Evolutionary conservation across 306 rosid genomes (phyloP), one percentile per base, ranked within the genome.

Genomic region (Fagus crenata): DNA sequence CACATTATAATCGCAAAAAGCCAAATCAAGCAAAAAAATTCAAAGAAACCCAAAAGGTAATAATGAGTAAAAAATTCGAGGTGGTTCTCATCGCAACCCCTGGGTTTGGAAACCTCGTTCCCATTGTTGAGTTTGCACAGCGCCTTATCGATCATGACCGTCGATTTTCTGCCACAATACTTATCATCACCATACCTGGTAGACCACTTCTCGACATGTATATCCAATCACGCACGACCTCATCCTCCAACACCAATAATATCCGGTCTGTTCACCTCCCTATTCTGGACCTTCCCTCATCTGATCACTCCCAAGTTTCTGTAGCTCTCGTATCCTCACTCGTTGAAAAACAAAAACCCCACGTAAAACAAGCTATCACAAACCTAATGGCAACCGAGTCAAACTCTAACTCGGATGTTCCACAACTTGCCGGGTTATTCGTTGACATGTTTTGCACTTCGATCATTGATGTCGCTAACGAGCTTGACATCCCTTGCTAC

Each of bases 101-200:
- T 1, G 81, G 76, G 7, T 18, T 92, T 43, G 97, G 93, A 53
- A 85, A 88, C 76, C 77, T 88, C 1, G 82, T 86, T 51, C 92
- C 97, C 8, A 17, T 77, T 0, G 84, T 89, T 2, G 91, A 92
- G 77, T 88, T 92, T 43, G 97, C 97, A 1, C 59, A 67, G 42
- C 87, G 73, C 81, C 69, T 92, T 36, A 77, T 84, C 71, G 67
- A 81, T 17, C 91, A 75, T 53, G 65, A 84, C 80, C 81, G 79
- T 55, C 82, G 86, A 28, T 75, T 92, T 72, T 83, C 79, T 14
- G 86, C 90, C 22, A 88, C 92, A 82, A 28, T 90, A 36, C 88
- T 90, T 73, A 64, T 84, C 63, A 58, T 90, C 63, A 64, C 60
- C 69, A 60, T 72, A 42, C 88, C 87, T 1, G 80, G 80, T 64